phyloP scores from a whole-genome alignment of 2,329 filamentous ascomycete species.

The Xylariaceae sp. region DNA sequence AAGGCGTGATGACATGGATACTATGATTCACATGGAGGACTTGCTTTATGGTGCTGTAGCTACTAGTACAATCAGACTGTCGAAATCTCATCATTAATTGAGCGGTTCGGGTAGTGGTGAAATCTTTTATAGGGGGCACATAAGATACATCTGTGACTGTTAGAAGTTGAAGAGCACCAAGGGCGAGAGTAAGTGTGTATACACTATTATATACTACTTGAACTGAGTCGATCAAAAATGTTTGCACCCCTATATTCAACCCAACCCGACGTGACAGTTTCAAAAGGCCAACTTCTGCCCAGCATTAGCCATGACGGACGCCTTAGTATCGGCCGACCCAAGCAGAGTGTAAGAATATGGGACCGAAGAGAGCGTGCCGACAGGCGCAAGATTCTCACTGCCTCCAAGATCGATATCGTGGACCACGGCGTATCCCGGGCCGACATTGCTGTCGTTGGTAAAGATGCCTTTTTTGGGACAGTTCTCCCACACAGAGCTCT shows the following conservation, averaged over 20 bases:
- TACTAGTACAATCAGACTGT: too few species aligned
- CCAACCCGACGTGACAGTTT: not conserved
- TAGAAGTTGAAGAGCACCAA: too few species aligned
- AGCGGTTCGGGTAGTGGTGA: too few species aligned
- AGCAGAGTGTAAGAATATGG: constrained; percentile 41
- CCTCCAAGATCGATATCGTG: constrained; percentile 40
- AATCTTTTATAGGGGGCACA: too few species aligned
- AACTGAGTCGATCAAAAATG: not conserved
- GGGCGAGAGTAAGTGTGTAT: too few species aligned
- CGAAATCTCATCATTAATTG: too few species aligned
- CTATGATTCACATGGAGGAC: too few species aligned
- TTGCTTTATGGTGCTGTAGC: too few species aligned
- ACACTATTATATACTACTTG: not conserved
- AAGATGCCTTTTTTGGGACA: constrained; percentile 25
- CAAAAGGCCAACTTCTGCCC: constrained; percentile 22
- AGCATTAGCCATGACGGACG: constrained; percentile 30
- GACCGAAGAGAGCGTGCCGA: constrained; percentile 38
- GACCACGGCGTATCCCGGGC: constrained; percentile 34
- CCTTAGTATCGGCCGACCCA: constrained; percentile 36
- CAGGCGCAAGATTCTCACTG: constrained; percentile 37
- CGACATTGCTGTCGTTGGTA: constrained; percentile 37
- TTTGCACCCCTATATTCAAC: not conserved
- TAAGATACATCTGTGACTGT: too few species aligned
- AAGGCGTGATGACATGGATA: constrained; percentile 1
- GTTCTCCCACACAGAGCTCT: constrained; percentile 21